A percentile compares a stretch with the other conserved stretches of the same genome.
Conservation (phyloP, 495 filamentous ascomycete species). For the Penicillium maclennaniae region DNA sequence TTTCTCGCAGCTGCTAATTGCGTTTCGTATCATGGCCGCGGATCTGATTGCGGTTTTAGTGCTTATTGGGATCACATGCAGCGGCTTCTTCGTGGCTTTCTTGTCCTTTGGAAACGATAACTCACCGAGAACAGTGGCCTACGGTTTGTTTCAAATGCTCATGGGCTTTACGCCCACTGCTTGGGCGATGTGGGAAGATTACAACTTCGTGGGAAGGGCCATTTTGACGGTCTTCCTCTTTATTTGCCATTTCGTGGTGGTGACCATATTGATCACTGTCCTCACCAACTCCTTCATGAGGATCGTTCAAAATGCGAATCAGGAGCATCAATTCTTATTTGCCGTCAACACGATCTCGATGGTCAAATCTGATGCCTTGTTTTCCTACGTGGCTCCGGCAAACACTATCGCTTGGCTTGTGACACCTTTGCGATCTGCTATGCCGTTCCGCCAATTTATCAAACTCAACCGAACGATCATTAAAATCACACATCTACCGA, state of each 20-base stretch:
- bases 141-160: slow-evolving; percentile 84
- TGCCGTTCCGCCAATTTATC: slow-evolving; percentile 77
- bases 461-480: slow-evolving; percentile 80
- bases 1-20: slow-evolving; percentile 89
- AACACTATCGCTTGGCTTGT: slow-evolving; percentile 87
- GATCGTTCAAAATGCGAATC: slow-evolving; percentile 84
- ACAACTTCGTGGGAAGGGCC: slow-evolving; percentile 69
- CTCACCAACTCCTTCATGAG: slow-evolving; percentile 92
- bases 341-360: slow-evolving; percentile 92
- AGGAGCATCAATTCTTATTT: slow-evolving; percentile 92
- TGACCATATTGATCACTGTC: slow-evolving; percentile 89
- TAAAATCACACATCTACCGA: slow-evolving; percentile 83
- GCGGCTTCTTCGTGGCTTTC: slow-evolving; percentile 93
- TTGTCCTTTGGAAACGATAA: slow-evolving; percentile 67
- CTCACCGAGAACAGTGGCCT: slow-evolving; percentile 66
- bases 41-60: slow-evolving; percentile 81
- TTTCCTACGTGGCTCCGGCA: slow-evolving; percentile 84
- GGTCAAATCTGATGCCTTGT: slow-evolving; percentile 92
- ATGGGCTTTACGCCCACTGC: slow-evolving; percentile 84
- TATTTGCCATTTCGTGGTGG: slow-evolving; percentile 91
- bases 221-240: slow-evolving; percentile 79
- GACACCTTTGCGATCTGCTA: slow-evolving; percentile 70
- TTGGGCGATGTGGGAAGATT: slow-evolving; percentile 70
- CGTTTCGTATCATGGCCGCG: slow-evolving; percentile 86
- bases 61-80: slow-evolving; percentile 78